These are phyloP conservation scores for Clathrospora elynae DNA, from an alignment of 2,329 filamentous ascomycete species.

Conservation along the genomic window DNA sequence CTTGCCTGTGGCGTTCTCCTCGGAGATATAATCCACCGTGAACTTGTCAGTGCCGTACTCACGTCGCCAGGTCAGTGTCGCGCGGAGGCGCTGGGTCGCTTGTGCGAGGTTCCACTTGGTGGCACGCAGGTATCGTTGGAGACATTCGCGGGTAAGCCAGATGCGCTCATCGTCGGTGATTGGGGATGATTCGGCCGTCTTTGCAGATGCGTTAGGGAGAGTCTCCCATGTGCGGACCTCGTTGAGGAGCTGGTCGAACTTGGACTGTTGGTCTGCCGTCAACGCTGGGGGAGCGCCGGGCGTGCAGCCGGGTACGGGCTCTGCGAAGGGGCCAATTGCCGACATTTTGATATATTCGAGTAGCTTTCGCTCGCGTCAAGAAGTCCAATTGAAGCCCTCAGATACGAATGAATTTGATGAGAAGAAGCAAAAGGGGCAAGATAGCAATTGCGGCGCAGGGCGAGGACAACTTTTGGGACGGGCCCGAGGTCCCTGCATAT, in stretches of 20 bases:
- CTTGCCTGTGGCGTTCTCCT: constrained; percentile 96
- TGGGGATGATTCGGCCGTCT: constrained; percentile 62
- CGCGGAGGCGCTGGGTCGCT: constrained; percentile 76
- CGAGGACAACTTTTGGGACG: constrained; percentile 19
- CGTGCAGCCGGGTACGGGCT: constrained; percentile 57
- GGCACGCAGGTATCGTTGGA: constrained; percentile 89
- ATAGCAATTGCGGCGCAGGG: constrained; percentile 4
- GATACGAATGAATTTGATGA: too few species aligned
- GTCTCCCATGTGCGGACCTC: constrained; percentile 73
- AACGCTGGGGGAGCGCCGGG: constrained; percentile 64
- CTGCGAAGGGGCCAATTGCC: constrained; percentile 41
- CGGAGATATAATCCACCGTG: constrained; percentile 84
- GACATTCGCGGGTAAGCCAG: constrained; percentile 90
- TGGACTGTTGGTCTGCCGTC: constrained; percentile 75
- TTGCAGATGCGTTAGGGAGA: constrained; percentile 67
- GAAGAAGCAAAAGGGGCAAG: too few species aligned
- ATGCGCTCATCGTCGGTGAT: constrained; percentile 80
- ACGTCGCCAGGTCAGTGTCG: constrained; percentile 84
- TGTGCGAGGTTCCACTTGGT: constrained; percentile 82
- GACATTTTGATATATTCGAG: constrained; percentile 23
- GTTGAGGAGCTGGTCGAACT: constrained; percentile 78
- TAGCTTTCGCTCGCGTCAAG: too few species aligned
- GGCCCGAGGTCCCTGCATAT: constrained; percentile 24
- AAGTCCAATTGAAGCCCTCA: too few species aligned
- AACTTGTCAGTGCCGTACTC: constrained; percentile 80